A percentile compares a stretch with the other conserved stretches of the same genome.
Conservation (phyloP, 148 eudicot species). For the Dysphania ambrosioides region DNA sequence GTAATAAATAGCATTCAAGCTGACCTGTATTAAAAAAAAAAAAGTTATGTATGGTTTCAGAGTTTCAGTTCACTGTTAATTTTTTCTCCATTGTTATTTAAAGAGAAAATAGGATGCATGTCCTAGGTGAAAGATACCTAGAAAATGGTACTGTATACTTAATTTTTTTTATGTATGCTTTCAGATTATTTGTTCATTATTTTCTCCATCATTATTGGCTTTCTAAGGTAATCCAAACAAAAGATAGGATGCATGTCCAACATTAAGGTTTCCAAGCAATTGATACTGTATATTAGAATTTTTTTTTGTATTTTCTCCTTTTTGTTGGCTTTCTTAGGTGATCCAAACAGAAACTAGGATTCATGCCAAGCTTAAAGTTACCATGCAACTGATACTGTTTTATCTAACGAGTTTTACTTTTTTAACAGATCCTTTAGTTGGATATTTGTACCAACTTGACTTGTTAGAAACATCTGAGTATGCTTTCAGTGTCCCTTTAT, state of each 20-base stretch:
- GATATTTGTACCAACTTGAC: neutral
- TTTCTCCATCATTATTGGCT: too few relatives aligned
- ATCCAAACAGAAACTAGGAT: neutral
- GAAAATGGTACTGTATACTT: neutral
- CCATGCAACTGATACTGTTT: neutral
- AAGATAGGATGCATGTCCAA: neutral
- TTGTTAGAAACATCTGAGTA: neutral
- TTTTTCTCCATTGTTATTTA: neutral
- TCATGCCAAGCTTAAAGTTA: neutral
- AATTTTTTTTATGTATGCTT: too few relatives aligned
- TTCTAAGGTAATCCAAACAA: neutral
- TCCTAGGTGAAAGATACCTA: neutral
- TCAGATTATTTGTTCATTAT: too few relatives aligned
- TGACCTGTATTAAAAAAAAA: neutral
- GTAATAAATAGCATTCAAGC: conserved; percentile 31
- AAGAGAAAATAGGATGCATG: neutral
- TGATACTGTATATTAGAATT: neutral
- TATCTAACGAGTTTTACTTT: neutral
- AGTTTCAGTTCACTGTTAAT: too few relatives aligned
- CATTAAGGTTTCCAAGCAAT: neutral
- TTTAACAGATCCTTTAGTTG: neutral
- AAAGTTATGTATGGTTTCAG: neutral
- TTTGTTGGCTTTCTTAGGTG: neutral
- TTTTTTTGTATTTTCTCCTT: neutral
- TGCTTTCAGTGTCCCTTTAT: neutral